Evolutionary conservation across 1,284 basidiomycete species (phyloP).

Genomic region (Pseudozyma tsukubaensis): DNA sequence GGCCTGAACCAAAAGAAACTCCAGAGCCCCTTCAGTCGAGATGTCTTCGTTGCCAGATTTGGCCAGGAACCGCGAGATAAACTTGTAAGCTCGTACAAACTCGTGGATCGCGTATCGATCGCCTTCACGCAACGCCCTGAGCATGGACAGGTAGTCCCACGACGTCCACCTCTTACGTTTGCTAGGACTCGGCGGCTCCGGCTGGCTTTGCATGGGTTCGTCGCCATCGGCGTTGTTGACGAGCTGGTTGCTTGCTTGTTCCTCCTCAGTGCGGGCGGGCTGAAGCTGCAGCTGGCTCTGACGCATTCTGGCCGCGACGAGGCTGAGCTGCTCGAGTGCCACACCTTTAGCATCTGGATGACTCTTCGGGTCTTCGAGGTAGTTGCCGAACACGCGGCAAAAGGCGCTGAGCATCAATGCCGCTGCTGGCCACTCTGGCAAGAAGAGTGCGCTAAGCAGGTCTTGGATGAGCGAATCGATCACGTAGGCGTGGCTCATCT

Average conservation of each 20-base stretch:
- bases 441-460: constrained; percentile 85
- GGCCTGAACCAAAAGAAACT: constrained; percentile 56
- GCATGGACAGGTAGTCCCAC: constrained; percentile 48
- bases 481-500: constrained; percentile 78
- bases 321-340: constrained; percentile 90
- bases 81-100: constrained; percentile 75
- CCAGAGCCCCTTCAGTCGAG: constrained; percentile 42
- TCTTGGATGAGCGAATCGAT: constrained; percentile 91
- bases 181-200: constrained; percentile 8
- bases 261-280: neutral
- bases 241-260: neutral
- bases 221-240: neutral
- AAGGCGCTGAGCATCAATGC: constrained; percentile 74
- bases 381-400: constrained; percentile 50
- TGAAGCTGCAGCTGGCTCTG: constrained; percentile 38
- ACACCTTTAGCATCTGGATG: constrained; percentile 75
- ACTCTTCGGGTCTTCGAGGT: constrained; percentile 79
- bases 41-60: constrained; percentile 47
- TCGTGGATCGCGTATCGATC: constrained; percentile 74
- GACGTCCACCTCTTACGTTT: constrained; percentile 17
- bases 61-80: constrained; percentile 77
- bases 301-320: constrained; percentile 85
- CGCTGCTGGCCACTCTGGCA: constrained; percentile 97
- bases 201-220: neutral
- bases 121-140: constrained; percentile 39